A percentile compares a stretch with the other conserved stretches of the same genome.
Evolutionary conservation across 2,329 filamentous ascomycete genomes (phyloP).

Genomic region (Aspergillus sp.): DNA sequence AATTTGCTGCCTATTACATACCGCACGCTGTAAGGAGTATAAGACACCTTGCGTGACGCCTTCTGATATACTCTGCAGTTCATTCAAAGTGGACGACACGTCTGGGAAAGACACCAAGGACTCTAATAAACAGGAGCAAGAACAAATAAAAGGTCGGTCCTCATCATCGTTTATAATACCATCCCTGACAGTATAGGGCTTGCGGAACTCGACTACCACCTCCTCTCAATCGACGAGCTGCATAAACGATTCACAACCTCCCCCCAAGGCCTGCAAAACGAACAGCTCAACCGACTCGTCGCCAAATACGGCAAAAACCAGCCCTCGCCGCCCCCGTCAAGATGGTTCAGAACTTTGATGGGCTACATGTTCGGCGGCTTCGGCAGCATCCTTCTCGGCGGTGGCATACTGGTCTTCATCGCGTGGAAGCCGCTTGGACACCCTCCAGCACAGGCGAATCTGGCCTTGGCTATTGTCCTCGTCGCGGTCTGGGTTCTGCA

Average conservation of each 20-base stretch:
- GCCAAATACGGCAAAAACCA: constrained; percentile 66
- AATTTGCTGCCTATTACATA: constrained; percentile 7
- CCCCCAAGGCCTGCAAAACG: constrained; percentile 58
- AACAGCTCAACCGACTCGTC: constrained; percentile 56
- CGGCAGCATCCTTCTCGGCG: constrained; percentile 67
- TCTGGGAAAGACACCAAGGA: not conserved
- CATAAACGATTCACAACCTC: constrained; percentile 60
- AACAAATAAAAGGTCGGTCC: not conserved
- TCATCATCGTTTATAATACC: not conserved
- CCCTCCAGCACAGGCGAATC: constrained; percentile 69
- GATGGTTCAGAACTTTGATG: constrained; percentile 57
- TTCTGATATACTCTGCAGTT: not conserved
- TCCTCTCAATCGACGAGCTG: constrained; percentile 58
- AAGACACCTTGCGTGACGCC: not conserved
- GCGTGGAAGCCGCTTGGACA: constrained; percentile 74
- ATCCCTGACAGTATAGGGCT: constrained; percentile 46
- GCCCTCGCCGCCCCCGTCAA: constrained; percentile 64
- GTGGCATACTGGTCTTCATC: constrained; percentile 70
- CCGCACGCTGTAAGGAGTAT: not conserved
- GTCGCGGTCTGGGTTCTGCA: constrained; percentile 68
- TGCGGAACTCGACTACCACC: constrained; percentile 64
- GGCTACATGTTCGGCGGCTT: constrained; percentile 79
- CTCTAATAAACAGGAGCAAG: not conserved
- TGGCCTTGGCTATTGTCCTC: constrained; percentile 71
- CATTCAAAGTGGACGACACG: not conserved